phyloP scores from a whole-genome alignment of 306 rosid genomes.

The Alnus rubra region DNA sequence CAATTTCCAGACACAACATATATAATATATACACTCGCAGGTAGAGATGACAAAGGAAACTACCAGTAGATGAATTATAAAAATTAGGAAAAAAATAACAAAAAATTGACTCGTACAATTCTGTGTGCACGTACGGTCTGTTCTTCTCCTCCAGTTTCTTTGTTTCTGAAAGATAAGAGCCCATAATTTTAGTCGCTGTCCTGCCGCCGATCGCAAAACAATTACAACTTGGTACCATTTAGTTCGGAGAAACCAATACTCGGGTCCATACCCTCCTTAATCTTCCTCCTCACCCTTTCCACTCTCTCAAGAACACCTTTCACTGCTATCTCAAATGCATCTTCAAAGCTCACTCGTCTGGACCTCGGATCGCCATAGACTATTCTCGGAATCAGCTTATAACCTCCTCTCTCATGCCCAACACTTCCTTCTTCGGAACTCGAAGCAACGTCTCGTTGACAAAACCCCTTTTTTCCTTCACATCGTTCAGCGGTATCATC shows the following conservation, averaged over 20 bases:
- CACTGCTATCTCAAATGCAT: slow-evolving; percentile 58
- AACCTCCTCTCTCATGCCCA: slow-evolving; percentile 47
- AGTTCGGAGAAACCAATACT: not conserved
- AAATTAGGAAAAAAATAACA: no score
- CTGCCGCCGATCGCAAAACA: no score
- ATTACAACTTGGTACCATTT: not conserved
- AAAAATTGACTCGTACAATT: no score
- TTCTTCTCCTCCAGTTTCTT: no score
- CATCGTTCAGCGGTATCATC: slow-evolving; percentile 32
- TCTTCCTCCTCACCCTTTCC: slow-evolving; percentile 29
- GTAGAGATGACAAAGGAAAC: no score
- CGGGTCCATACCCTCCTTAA: slow-evolving; percentile 13
- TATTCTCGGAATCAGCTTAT: slow-evolving; percentile 49
- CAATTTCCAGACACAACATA: no score
- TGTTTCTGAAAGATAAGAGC: no score
- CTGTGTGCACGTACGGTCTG: no score
- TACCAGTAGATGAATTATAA: no score
- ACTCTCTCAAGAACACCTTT: slow-evolving; percentile 51
- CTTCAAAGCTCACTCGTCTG: slow-evolving; percentile 38
- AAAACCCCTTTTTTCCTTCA: slow-evolving; percentile 22
- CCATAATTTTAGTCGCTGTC: no score
- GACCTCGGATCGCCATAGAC: slow-evolving; percentile 43
- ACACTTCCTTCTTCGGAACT: slow-evolving; percentile 28
- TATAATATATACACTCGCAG: no score
- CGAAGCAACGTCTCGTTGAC: slow-evolving; percentile 38